Conservation (phyloP, 1,284 basidiomycete species). For the Cutaneotrichosporon arboriforme region DNA sequence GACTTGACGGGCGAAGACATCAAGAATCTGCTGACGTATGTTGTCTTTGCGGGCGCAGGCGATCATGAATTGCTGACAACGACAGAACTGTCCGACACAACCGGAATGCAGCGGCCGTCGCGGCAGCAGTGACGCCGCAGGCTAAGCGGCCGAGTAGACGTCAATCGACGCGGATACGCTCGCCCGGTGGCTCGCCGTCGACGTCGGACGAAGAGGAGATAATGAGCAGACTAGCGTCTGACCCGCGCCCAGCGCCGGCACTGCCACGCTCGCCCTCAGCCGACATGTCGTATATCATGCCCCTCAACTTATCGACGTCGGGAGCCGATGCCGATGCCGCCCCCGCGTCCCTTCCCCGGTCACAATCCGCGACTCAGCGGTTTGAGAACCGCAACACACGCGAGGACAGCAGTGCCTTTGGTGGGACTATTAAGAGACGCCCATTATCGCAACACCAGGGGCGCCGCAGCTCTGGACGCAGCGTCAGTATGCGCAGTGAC, state of each 20-base stretch:
- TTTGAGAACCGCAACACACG: background rate
- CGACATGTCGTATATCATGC: background rate
- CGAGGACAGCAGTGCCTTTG: background rate
- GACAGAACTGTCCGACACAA: background rate
- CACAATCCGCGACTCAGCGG: background rate
- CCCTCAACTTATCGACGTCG: background rate
- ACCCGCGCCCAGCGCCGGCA: background rate
- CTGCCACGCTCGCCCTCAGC: background rate
- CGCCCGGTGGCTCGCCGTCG: constrained; percentile 38
- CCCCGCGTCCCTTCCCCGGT: background rate
- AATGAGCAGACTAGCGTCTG: too few species aligned
- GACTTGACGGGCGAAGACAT: background rate
- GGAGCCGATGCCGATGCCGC: background rate
- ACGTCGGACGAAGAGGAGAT: constrained; percentile 25
- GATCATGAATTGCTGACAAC: background rate
- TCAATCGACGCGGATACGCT: constrained; percentile 37
- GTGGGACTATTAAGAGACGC: constrained; percentile 6
- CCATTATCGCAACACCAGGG: constrained; percentile 24
- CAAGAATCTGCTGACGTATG: constrained; percentile 1
- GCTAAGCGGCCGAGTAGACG: constrained; percentile 3
- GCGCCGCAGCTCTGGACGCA: constrained; percentile 16
- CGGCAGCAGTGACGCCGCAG: too few species aligned
- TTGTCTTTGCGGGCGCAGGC: too few species aligned
- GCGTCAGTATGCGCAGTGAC: constrained; percentile 22
- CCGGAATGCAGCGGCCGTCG: constrained; percentile 6